These are phyloP conservation scores for Daedaleopsis nitida DNA, from an alignment of 768 basidiomycete species.

Conservation along the genomic window DNA sequence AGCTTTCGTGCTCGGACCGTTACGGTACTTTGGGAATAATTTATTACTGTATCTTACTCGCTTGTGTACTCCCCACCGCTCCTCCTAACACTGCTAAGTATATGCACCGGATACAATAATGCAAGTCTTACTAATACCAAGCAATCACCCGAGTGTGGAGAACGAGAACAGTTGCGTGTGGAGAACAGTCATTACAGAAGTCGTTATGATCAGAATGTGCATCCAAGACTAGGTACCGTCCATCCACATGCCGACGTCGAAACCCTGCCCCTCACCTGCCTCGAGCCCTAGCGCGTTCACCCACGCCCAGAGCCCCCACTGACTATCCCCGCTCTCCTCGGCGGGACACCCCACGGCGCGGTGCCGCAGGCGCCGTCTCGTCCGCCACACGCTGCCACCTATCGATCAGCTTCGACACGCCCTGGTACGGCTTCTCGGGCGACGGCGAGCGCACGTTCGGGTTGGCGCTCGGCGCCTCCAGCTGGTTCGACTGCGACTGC, in stretches of 20 bases:
- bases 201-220: not conserved
- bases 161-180: not conserved
- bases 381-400: conserved; percentile 85
- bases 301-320: conserved; percentile 13
- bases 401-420: conserved; percentile 83
- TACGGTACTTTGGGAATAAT: not conserved
- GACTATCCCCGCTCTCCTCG: conserved; percentile 19
- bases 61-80: not conserved
- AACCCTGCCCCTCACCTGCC: not conserved
- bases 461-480: not conserved
- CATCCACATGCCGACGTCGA: not conserved
- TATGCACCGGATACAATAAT: conserved; percentile 7
- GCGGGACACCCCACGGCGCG: conserved; percentile 16
- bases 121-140: conserved; percentile 1
- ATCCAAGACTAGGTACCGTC: not conserved
- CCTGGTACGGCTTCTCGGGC: conserved; percentile 78
- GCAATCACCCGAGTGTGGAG: not conserved
- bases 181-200: not conserved
- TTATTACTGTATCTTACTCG: not conserved
- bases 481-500: conserved; percentile 1
- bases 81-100: not conserved
- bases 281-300: not conserved
- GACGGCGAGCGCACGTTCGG: conserved; percentile 50
- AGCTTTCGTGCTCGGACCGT: not conserved
- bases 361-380: conserved; percentile 12